Percentiles rank a stretch among this genome's conserved stretches.
Conservation (phyloP, 352 stramenopile species). For the Sclerospora graminicola region DNA sequence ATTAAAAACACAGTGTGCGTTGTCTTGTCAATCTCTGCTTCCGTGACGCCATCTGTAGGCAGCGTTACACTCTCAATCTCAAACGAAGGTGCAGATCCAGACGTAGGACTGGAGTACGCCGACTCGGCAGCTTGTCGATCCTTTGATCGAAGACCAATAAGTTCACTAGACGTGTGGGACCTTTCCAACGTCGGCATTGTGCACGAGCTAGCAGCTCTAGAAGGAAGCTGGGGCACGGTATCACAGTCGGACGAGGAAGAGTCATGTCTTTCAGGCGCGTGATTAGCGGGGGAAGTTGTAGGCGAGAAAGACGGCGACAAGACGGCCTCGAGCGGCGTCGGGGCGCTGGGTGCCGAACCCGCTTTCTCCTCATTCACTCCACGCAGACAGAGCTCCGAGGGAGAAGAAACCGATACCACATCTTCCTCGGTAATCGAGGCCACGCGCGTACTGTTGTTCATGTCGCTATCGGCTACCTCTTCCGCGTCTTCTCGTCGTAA, state of each 20-base stretch:
- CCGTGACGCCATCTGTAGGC: slow-evolving; percentile 51
- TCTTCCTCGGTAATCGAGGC: slow-evolving; percentile 12
- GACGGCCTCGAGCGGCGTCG: slow-evolving; percentile 25
- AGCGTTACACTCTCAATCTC: slow-evolving; percentile 80
- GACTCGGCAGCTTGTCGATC: slow-evolving; percentile 45
- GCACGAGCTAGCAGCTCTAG: slow-evolving; percentile 11
- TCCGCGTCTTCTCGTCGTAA: not conserved
- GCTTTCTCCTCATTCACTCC: slow-evolving; percentile 18
- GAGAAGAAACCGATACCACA: slow-evolving; percentile 13
- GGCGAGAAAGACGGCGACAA: slow-evolving; percentile 34
- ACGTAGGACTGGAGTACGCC: slow-evolving; percentile 23
- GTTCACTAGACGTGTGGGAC: slow-evolving; percentile 60
- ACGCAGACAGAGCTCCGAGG: slow-evolving; percentile 17
- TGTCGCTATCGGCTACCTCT: not conserved
- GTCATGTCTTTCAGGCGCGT: slow-evolving; percentile 16
- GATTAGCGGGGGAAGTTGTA: slow-evolving; percentile 22
- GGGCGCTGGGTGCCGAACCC: slow-evolving; percentile 21
- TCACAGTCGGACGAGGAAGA: slow-evolving; percentile 5
- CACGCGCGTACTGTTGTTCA: not conserved
- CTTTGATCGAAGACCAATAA: slow-evolving; percentile 44
- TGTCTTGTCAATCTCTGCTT: slow-evolving; percentile 74
- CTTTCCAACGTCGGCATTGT: slow-evolving; percentile 44
- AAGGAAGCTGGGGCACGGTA: slow-evolving; percentile 4
- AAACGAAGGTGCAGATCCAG: slow-evolving; percentile 45
- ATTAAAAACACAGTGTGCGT: slow-evolving; percentile 76